phyloP scores from a whole-genome alignment of 164 flowering plant species.

The Pachysandra terminalis region DNA sequence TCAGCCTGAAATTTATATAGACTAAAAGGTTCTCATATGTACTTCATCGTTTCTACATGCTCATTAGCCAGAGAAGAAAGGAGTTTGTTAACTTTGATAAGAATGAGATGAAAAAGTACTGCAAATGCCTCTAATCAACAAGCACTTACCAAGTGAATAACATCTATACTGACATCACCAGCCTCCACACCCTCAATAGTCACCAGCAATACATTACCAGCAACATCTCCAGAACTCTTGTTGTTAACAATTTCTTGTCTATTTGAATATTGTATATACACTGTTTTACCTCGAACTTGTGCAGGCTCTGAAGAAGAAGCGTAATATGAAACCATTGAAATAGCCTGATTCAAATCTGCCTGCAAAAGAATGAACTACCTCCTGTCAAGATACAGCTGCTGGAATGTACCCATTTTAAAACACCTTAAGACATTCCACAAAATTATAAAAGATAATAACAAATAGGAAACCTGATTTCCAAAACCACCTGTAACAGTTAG shows the following conservation, averaged over 20 bases:
- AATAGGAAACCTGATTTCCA: background rate
- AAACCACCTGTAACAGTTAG: background rate
- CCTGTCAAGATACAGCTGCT: conserved; percentile 3
- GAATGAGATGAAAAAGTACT: background rate
- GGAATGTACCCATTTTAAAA: background rate
- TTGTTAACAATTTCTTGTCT: conserved; percentile 89
- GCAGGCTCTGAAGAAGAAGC: conserved; percentile 92
- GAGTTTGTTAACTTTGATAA: background rate
- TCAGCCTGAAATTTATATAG: conserved; percentile 1
- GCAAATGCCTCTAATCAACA: background rate
- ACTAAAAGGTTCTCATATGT: background rate
- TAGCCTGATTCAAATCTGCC: conserved; percentile 83
- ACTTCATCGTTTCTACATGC: background rate
- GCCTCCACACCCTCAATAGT: conserved; percentile 92
- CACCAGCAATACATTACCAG: conserved; percentile 86
- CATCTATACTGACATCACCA: conserved; percentile 87
- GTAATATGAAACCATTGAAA: conserved; percentile 79
- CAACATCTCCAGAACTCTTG: conserved; percentile 76
- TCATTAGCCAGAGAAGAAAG: background rate
- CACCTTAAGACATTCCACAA: background rate
- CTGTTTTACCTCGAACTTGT: conserved; percentile 81
- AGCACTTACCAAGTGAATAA: conserved; percentile 77
- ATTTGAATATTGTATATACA: conserved; percentile 83
- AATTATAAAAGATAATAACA: background rate
- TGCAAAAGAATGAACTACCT: conserved; percentile 23